A percentile compares a stretch with the other conserved stretches of the same genome.
phyloP scores from a whole-genome alignment of 805 yeast species.

The Saccharomycopsis schoenii region DNA sequence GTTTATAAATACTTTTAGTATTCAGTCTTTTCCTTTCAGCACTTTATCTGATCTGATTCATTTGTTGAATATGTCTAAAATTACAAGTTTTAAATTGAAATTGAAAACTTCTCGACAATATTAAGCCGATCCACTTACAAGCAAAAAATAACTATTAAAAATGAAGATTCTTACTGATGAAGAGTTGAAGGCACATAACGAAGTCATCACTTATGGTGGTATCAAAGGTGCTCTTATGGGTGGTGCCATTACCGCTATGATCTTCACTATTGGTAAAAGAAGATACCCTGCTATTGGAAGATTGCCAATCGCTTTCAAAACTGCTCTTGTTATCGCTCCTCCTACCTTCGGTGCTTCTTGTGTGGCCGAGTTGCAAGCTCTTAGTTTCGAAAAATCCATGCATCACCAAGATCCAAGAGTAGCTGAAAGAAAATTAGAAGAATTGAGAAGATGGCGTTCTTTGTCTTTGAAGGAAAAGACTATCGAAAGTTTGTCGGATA shows the following conservation, averaged over 20 bases:
- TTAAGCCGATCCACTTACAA: no score
- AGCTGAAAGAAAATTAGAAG: conserved; percentile 32
- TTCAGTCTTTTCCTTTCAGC: no score
- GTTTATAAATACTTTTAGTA: no score
- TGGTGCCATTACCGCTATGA: conserved; percentile 41
- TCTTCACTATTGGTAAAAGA: conserved; percentile 41
- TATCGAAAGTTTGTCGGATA: conserved; percentile 37
- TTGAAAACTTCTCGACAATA: no score
- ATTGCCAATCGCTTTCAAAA: conserved; percentile 46
- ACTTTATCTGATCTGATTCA: no score
- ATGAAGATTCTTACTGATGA: conserved; percentile 64
- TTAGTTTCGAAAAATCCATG: conserved; percentile 49
- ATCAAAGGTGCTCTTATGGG: conserved; percentile 52
- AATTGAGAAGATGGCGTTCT: conserved; percentile 41
- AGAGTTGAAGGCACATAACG: conserved; percentile 56
- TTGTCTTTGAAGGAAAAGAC: conserved; percentile 40
- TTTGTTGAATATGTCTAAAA: no score
- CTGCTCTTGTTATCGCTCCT: conserved; percentile 62
- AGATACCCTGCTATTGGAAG: conserved; percentile 35
- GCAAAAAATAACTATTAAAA: not conserved
- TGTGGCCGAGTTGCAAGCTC: conserved; percentile 63
- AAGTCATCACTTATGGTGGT: conserved; percentile 51
- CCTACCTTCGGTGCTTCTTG: conserved; percentile 53
- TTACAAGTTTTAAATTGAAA: no score
- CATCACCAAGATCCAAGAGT: conserved; percentile 39